These are phyloP conservation scores for Oleoguttula mirabilis DNA, from an alignment of 495 filamentous ascomycete species.

Conservation along the genomic window DNA sequence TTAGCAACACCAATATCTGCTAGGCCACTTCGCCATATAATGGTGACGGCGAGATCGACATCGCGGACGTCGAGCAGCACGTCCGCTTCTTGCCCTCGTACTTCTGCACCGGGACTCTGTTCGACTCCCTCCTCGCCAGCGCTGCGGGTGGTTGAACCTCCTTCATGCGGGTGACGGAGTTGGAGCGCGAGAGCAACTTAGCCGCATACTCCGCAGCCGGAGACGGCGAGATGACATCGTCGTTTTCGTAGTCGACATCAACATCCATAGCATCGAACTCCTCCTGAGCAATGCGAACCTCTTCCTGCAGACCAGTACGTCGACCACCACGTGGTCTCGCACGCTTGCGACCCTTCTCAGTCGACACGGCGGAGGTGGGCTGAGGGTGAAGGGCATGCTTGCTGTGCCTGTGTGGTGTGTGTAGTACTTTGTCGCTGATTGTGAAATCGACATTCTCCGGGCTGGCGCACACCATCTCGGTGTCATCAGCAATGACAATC, in stretches of 20 bases:
- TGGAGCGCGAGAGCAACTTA: constrained; percentile 13
- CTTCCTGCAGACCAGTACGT: constrained; percentile 48
- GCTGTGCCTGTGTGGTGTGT: constrained; percentile 35
- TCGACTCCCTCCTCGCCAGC: constrained; percentile 20
- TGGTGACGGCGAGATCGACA: constrained; percentile 6
- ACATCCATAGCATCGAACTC: constrained; percentile 9
- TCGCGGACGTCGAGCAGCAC: constrained; percentile 39
- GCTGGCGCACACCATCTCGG: constrained; percentile 9
- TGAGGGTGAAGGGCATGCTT: constrained; percentile 39
- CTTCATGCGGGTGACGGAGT: constrained; percentile 4
- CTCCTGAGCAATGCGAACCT: constrained; percentile 53
- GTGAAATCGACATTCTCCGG: constrained; percentile 14
- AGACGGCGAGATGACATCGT: constrained; percentile 19
- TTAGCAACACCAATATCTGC: neutral
- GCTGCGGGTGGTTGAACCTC: constrained; percentile 25
- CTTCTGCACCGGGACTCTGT: constrained; percentile 26
- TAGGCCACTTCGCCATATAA: neutral
- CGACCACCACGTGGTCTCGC: constrained; percentile 59
- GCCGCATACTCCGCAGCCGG: constrained; percentile 11
- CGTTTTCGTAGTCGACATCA: constrained; percentile 15
- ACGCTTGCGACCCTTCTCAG: constrained; percentile 46
- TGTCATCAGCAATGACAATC: constrained; percentile 12
- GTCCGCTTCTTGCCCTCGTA: constrained; percentile 44
- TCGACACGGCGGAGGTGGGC: neutral
- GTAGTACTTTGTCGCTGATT: constrained; percentile 16